A percentile compares a stretch with the other conserved stretches of the same genome.
These are phyloP conservation scores for Corylus avellana DNA, from an alignment of 306 rosid species.

Conservation along the genomic window DNA sequence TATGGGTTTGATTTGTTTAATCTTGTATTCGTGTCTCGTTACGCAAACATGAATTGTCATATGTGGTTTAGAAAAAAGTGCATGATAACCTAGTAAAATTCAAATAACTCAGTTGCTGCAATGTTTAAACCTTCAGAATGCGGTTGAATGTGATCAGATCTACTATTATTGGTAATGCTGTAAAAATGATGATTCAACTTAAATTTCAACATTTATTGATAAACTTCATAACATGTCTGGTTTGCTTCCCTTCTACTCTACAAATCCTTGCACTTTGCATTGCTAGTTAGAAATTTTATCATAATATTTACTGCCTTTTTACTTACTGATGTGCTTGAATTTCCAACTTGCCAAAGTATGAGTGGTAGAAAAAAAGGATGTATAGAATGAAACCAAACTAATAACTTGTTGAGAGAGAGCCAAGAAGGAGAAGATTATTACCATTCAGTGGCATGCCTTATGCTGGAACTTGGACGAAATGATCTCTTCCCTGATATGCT, in stretches of 20 bases:
- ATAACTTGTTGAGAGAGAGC: not conserved
- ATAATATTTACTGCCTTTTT: not conserved
- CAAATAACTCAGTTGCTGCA: too few relatives aligned
- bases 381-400: slow-evolving; percentile 7
- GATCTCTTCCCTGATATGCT: slow-evolving; percentile 94
- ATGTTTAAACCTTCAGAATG: not conserved
- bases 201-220: not conserved
- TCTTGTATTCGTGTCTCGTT: too few relatives aligned
- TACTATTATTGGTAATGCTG: not conserved
- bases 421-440: slow-evolving; percentile 39
- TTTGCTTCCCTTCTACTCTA: not conserved
- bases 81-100: not conserved
- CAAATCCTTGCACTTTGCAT: not conserved
- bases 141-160: slow-evolving; percentile 4
- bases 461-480: slow-evolving; percentile 85
- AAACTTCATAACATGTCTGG: not conserved
- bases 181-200: slow-evolving; percentile 7
- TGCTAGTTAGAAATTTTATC: not conserved
- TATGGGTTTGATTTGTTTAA: too few relatives aligned
- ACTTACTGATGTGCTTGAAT: too few relatives aligned
- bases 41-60: too few relatives aligned
- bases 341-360: too few relatives aligned
- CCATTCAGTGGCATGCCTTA: slow-evolving; percentile 98
- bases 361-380: not conserved
- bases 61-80: not conserved